These are phyloP conservation scores for Citrullus amarus DNA, from an alignment of 306 rosid species.

Conservation along the genomic window DNA sequence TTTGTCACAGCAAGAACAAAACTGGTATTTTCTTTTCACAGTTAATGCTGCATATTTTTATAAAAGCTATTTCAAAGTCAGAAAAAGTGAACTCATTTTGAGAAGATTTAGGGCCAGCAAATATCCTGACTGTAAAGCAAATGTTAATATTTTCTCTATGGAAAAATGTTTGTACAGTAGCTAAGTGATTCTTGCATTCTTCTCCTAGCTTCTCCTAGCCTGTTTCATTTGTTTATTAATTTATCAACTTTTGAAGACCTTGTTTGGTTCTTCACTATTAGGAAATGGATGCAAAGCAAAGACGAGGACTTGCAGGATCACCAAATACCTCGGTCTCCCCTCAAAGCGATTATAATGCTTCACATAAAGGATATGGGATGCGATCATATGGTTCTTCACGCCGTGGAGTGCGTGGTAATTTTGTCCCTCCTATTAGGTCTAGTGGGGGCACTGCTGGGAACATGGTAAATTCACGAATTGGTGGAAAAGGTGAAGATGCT, in stretches of 20 bases:
- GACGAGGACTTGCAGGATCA: constrained; percentile 33
- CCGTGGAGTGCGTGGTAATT: constrained; percentile 70
- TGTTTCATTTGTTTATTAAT: not conserved
- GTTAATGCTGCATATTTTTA: not conserved
- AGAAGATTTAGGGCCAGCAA: not conserved
- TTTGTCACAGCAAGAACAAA: constrained; percentile 68
- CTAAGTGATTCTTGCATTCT: not conserved
- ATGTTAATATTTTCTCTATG: not conserved
- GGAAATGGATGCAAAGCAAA: constrained; percentile 58
- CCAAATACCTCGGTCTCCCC: constrained; percentile 49
- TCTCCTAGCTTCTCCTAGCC: not conserved
- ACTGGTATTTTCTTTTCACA: constrained; percentile 24
- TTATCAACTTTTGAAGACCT: not conserved
- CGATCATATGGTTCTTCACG: constrained; percentile 74
- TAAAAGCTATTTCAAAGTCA: not conserved
- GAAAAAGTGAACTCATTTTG: not conserved
- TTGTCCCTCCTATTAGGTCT: constrained; percentile 83
- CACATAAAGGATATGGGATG: constrained; percentile 42
- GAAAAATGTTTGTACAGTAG: not conserved
- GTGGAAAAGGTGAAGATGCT: constrained; percentile 67
- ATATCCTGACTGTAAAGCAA: not conserved
- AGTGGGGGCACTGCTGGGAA: constrained; percentile 51
- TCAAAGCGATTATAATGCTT: constrained; percentile 27
- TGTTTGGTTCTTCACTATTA: constrained; percentile 6
- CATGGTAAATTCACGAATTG: constrained; percentile 33